These are phyloP conservation scores for Sporothrix globosa DNA, from an alignment of 2,329 filamentous ascomycete genomes.

Conservation along the genomic window DNA sequence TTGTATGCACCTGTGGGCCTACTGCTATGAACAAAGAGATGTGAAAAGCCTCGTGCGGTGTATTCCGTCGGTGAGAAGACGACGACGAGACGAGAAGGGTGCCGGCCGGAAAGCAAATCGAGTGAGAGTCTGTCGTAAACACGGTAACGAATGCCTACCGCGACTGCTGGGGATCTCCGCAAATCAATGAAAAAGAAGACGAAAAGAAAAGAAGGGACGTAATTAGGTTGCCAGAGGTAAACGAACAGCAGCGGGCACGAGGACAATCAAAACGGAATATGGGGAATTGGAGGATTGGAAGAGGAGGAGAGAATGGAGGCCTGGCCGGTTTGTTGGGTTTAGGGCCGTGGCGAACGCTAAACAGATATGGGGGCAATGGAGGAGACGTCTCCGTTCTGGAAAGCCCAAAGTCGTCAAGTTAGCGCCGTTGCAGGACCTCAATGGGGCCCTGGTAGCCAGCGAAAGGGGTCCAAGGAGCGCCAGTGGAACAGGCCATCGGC, in stretches of 20 bases:
- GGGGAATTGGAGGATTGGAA: slow-evolving; percentile 12
- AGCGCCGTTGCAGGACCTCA: slow-evolving; percentile 5
- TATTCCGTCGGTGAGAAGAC: slow-evolving; percentile 24
- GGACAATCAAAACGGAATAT: slow-evolving; percentile 13
- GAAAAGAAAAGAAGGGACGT: not conserved
- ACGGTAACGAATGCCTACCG: not conserved
- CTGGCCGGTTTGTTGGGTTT: slow-evolving; percentile 2
- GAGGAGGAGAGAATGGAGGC: slow-evolving; percentile 24
- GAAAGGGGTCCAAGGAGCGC: not conserved
- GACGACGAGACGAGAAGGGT: not conserved
- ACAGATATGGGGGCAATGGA: not conserved
- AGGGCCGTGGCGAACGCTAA: slow-evolving; percentile 20
- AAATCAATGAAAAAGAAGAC: not conserved
- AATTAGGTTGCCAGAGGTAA: not conserved
- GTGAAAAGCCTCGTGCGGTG: slow-evolving; percentile 14
- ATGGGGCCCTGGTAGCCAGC: not conserved
- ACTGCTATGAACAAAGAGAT: not conserved
- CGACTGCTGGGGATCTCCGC: not conserved
- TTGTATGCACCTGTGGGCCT: slow-evolving; percentile 19
- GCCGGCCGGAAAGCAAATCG: not conserved
- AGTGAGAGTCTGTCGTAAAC: not conserved
- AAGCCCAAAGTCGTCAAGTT: slow-evolving; percentile 3
- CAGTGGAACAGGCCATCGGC: not conserved
- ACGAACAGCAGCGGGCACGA: slow-evolving; percentile 13
- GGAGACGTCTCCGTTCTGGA: not conserved